Evolutionary conservation across 352 stramenopile species (phyloP).

Genomic region (Phytophthora hibernalis): DNA sequence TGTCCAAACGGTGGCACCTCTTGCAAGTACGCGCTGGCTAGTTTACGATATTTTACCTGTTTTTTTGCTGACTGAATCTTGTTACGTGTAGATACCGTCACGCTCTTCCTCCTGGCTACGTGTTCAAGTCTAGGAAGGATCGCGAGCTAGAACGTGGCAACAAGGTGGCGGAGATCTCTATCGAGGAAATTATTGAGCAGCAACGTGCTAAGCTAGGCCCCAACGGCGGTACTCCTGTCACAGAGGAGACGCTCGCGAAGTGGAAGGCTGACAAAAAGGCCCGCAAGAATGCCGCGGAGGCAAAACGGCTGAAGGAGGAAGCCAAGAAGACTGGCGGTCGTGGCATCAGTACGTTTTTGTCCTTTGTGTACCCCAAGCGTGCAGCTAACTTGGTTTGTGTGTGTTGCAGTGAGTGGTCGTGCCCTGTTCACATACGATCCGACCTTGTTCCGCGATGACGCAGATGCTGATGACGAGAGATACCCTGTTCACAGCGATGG

Average conservation of each 20-base stretch:
- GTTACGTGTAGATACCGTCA: conserved; percentile 64
- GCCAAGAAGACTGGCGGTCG: conserved; percentile 87
- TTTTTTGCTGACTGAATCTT: not conserved
- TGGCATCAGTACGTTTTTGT: conserved; percentile 77
- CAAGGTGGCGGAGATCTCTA: conserved; percentile 86
- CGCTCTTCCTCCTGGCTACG: conserved; percentile 87
- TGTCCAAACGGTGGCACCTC: conserved; percentile 85
- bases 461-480: conserved; percentile 85
- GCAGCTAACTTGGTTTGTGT: conserved; percentile 12
- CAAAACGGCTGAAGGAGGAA: conserved; percentile 86
- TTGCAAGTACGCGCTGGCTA: conserved; percentile 64
- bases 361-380: not conserved
- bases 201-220: conserved; percentile 89
- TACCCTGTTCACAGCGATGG: conserved; percentile 78
- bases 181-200: conserved; percentile 93
- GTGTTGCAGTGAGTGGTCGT: conserved; percentile 86
- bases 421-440: conserved; percentile 92
- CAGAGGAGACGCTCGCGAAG: conserved; percentile 85
- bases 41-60: not conserved
- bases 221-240: conserved; percentile 87
- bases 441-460: conserved; percentile 92
- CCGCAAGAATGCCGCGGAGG: conserved; percentile 80
- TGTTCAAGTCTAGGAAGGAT: conserved; percentile 90
- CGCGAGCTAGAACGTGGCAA: conserved; percentile 86
- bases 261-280: conserved; percentile 90